Base-by-base conservation (phyloP, 495 filamentous ascomycete genomes). In the Cladorrhinum samala region DNA sequence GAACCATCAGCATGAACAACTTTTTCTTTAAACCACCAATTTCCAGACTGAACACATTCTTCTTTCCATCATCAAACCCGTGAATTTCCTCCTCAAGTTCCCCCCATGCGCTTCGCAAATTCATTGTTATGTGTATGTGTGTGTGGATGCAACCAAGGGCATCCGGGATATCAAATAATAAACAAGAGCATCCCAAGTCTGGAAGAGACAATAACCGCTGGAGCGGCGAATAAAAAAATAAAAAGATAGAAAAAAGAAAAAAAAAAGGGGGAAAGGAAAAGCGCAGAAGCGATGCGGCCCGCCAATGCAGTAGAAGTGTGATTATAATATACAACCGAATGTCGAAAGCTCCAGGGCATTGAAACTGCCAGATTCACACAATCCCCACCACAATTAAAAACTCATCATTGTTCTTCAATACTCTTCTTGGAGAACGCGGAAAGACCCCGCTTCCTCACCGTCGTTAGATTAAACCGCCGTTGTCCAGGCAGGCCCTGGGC, bases 381-480 rank as follows among this genome's bases (percentile, higher is more conserved):
- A n/a, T n/a, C n/a, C n/a, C n/a, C n/a, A n/a, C n/a, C n/a, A 37
- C 6, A 37, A 37, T 37, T 50, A 40, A 37, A 37, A 33, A 24
- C 43, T 17, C 4, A 16, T 14, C 39, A 37, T 18, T 14, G 24
- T 37, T 46, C 58, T 59, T 64, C 62, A 36, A 64, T 53, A 58
- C 64, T 68, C 65, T 68, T 65, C 45, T 66, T 66, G 36, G 67
- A 66, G 42, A 68, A 68, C 1, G 64, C 66, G 14, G 68, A 70
- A 20, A 72, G 39, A 1, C 69, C 69, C 13, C 69, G 59, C 46
- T 67, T 68, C 46, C 66, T 41, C 4, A 68, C 64, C 23, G 64
- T 67, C 7, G 52, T 62, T 16, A 68, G 47, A 30, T 68, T 66
- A 40, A 71, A 69, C 33, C 65, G 44, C 14, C 61, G 52, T 40